Evolutionary conservation across 208 protist species (phyloP), one percentile per base, ranked within the genome.

Genomic region (Leishmania mexicana): DNA sequence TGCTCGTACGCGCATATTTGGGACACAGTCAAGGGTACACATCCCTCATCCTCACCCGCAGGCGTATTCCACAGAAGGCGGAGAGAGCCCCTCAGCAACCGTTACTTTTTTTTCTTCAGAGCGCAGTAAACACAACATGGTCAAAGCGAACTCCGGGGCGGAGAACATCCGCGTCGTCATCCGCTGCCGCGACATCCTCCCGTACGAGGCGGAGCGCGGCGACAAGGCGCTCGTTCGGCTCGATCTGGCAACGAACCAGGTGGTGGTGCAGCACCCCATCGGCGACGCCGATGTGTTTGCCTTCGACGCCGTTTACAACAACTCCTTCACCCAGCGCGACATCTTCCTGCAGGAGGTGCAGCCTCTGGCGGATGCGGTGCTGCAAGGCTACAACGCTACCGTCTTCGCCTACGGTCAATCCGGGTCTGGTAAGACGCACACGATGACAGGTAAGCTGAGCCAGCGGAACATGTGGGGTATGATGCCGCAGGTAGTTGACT

Each of bases 341-440:
- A 94, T 98, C 74, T 98, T 96, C 83, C 81, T 97, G 62, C 93
- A 96, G 76, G 93, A 97, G 81, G 93, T 97, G 71, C 91, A 96
- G 81, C 94, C 94, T 0, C 86, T 98, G 31, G 93, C 91, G 19
- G 94, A 98, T 70, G 90, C 93, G 5, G 96, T 97, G 67, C 81
- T 98, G 79, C 93, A 97, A 77, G 96, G 96, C 57, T 98, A 97
- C 88, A 98, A 98, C 81, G 96, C 94, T 60, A 98, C 96, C 2
- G 94, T 98, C 19, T 98, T 98, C 81, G 94, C 96, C 67, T 98
- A 98, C 77, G 96, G 96, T 58, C 96, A 98, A 90, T 97, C 96
- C 45, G 96, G 96, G 74, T 96, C 93, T 31, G 96, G 96, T 85
- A 98, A 98, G 90, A 98, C 96, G 58, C 89, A 95, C 85, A 98